phyloP scores from a whole-genome alignment of 1,139 yeast genomes.

The Debaryomycetaceae sp. region DNA sequence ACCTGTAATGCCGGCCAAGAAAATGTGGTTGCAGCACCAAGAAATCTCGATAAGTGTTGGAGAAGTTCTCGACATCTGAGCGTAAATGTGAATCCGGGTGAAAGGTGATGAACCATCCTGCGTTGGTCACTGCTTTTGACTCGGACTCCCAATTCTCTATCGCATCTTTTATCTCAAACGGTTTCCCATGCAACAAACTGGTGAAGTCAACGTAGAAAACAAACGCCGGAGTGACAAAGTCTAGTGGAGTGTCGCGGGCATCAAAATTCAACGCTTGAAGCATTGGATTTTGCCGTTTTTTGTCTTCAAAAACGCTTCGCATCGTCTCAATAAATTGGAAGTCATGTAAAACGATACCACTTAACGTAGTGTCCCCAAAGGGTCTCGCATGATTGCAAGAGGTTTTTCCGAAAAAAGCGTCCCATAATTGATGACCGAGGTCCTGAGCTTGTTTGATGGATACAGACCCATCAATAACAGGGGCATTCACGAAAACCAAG shows the following conservation, averaged over 20 bases:
- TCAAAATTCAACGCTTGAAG: not conserved
- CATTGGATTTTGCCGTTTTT: not conserved
- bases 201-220: not conserved
- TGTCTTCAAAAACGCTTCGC: not conserved
- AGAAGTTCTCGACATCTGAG: not conserved
- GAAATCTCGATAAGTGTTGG: not conserved
- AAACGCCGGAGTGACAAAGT: not conserved
- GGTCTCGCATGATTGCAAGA: not conserved
- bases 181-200: not conserved
- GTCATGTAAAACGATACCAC: not conserved
- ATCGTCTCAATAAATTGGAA: not conserved
- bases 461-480: not conserved
- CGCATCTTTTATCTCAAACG: not conserved
- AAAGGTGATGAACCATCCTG: not conserved
- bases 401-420: no score
- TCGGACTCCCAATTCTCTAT: not conserved
- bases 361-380: not conserved
- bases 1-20: not conserved
- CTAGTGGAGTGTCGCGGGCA: not conserved
- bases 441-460: not conserved
- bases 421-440: no score
- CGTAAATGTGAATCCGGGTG: not conserved
- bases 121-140: not conserved
- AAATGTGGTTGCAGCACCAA: not conserved
- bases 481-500: not conserved